Conservation (phyloP, 176 grass and related monocot species). For the Carex littledalei region DNA sequence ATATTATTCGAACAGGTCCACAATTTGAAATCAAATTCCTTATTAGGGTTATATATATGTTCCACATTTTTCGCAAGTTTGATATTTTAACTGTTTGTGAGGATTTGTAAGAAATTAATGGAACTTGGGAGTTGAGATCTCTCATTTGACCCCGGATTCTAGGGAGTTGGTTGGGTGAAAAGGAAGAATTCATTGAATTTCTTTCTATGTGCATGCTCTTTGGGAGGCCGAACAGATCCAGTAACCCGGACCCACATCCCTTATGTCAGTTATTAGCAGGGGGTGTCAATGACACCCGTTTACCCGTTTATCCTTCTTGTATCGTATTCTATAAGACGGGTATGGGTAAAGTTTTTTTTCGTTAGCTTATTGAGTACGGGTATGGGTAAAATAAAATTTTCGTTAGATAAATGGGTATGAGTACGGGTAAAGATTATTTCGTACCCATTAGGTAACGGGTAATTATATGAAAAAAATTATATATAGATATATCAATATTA, state of each 20-base stretch:
- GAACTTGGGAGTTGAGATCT: conserved; percentile 12
- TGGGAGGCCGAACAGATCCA: background rate
- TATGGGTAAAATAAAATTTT: no score
- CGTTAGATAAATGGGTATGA: no score
- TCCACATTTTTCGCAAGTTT: background rate
- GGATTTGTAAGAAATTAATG: background rate
- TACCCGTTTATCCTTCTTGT: no score
- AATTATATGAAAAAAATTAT: no score
- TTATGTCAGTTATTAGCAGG: background rate
- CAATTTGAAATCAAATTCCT: background rate
- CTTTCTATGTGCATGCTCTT: background rate
- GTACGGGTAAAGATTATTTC: no score
- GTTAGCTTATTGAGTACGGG: no score
- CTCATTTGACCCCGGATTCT: conserved; percentile 8
- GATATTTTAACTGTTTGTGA: background rate
- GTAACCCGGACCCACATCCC: background rate
- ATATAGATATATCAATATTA: no score
- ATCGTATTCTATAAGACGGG: no score
- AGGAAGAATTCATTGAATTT: background rate
- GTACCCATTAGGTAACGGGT: no score
- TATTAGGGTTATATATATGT: background rate
- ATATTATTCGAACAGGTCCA: background rate
- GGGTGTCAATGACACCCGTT: no score
- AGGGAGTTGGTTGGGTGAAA: conserved; percentile 2
- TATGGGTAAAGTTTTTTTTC: no score